Percentiles rank a stretch among this genome's conserved stretches.
These are phyloP conservation scores for Falciphora oryzae DNA, from an alignment of 2,329 filamentous ascomycete genomes.

Conservation along the genomic window DNA sequence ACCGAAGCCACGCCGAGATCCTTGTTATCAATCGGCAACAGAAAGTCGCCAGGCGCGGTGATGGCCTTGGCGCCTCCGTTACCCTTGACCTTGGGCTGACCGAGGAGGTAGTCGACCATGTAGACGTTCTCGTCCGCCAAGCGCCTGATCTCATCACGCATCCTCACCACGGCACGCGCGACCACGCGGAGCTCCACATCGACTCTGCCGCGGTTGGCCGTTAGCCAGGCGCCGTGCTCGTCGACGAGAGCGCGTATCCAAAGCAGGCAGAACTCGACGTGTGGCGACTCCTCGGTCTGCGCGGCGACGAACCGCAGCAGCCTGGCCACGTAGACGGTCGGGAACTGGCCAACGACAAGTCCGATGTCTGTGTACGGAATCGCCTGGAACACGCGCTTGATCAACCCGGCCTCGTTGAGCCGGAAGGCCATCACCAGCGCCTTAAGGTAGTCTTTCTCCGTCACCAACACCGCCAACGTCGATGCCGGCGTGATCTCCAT, in stretches of 20 bases:
- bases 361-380: slow-evolving; percentile 70
- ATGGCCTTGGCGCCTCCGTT: slow-evolving; percentile 9
- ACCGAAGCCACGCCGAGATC: background rate
- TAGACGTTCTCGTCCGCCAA: slow-evolving; percentile 86
- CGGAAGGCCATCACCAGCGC: slow-evolving; percentile 96
- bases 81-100: slow-evolving; percentile 33
- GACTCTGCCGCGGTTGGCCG: slow-evolving; percentile 71
- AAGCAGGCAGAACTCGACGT: slow-evolving; percentile 88
- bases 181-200: slow-evolving; percentile 81
- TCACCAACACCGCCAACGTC: slow-evolving; percentile 62
- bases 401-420: slow-evolving; percentile 76
- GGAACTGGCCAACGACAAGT: slow-evolving; percentile 73
- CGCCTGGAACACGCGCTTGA: slow-evolving; percentile 79
- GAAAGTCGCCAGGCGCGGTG: background rate
- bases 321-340: slow-evolving; percentile 78
- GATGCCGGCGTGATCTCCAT: slow-evolving; percentile 87
- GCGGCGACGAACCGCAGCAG: slow-evolving; percentile 82
- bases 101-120: slow-evolving; percentile 75
- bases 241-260: slow-evolving; percentile 85
- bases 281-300: slow-evolving; percentile 83
- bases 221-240: slow-evolving; percentile 78
- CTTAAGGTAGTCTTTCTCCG: slow-evolving; percentile 76
- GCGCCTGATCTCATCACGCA: slow-evolving; percentile 75
- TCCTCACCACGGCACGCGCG: slow-evolving; percentile 70
- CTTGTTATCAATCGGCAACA: background rate